Conservation (phyloP, 2,329 filamentous ascomycete genomes). For the Pseudodiploospora longispora region DNA sequence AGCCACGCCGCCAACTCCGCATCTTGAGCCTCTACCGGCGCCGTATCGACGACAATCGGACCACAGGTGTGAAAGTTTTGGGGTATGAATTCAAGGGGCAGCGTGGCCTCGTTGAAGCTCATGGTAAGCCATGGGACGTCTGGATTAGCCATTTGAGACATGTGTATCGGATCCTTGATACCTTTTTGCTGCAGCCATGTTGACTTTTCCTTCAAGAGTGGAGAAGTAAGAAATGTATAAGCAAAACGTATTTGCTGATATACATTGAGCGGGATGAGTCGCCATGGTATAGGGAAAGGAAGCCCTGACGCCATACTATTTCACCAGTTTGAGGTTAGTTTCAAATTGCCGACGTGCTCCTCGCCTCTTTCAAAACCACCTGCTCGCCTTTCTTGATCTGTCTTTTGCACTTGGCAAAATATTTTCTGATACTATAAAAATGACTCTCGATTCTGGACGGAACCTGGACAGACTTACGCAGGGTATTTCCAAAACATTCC, state of each 20-base stretch:
- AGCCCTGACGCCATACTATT: constrained; percentile 31
- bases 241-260: constrained; percentile 13
- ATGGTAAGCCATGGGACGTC: constrained; percentile 17
- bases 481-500: constrained; percentile 20
- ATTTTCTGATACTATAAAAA: too few species aligned
- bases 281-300: constrained; percentile 35
- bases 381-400: not conserved
- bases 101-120: constrained; percentile 14
- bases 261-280: constrained; percentile 32
- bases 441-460: not conserved
- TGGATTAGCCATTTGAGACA: constrained; percentile 14
- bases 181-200: constrained; percentile 25
- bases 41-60: constrained; percentile 34
- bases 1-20: constrained; percentile 36
- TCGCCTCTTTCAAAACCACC: too few species aligned
- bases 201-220: constrained; percentile 10
- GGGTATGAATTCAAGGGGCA: constrained; percentile 30
- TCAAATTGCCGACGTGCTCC: too few species aligned
- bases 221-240: constrained; percentile 9
- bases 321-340: not conserved
- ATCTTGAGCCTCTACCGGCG: constrained; percentile 30
- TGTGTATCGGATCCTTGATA: constrained; percentile 13
- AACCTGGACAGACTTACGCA: not conserved
- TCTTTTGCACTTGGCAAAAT: not conserved
- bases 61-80: constrained; percentile 24